Evolutionary conservation across 225 moss, liverwort and hornwort species (phyloP), one percentile per base, ranked within the genome.

Genomic region (Marchantia polymorpha): DNA sequence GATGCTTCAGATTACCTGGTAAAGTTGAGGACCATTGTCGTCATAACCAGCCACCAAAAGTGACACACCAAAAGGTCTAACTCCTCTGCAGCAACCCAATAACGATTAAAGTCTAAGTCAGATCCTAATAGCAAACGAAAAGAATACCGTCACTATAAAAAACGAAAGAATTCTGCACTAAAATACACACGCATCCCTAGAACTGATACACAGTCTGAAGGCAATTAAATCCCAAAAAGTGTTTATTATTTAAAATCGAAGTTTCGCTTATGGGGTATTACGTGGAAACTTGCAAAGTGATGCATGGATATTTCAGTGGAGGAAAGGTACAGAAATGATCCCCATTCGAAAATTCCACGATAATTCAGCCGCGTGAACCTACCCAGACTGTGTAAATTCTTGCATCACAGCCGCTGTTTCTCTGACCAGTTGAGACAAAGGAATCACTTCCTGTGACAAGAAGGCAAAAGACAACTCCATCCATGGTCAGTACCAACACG

Each of bases 381-480:
- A 94, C 94, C 96, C 97, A 60, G 97, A 99, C 81, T 99, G 97
- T 54, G 97, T 99, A 75, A 99, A 99, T 74, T 95, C 95, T 82
- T 99, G 97, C 97, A 89, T 89, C 59, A 89, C 89, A n/a, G 87
- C 87, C 15, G 89, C 89, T 56, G 89, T 87, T 80, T 89, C 89
- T 82, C 89, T 82, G 6, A 89, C 89, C 47, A 89, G 81, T 64
- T 89, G 89, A 73, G 89, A 89, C 63, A 87, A 52, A 53, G 89
- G 85, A 26, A 89, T 89, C 49, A 77, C 81, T 74, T 89, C 89
- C 87, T 89, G 82, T 74, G 46, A 53, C 48, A 22, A 5, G 67
- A 1, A 6, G 9, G 61, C n/a, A 61, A 22, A n/a, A n/a, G n/a
- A 10, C 22, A 7, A 61, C 61, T 23, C 23, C 2, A 61, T n/a